Base-by-base conservation (phyloP, 1,139 yeast genomes). In the Eremothecium coryli region DNA sequence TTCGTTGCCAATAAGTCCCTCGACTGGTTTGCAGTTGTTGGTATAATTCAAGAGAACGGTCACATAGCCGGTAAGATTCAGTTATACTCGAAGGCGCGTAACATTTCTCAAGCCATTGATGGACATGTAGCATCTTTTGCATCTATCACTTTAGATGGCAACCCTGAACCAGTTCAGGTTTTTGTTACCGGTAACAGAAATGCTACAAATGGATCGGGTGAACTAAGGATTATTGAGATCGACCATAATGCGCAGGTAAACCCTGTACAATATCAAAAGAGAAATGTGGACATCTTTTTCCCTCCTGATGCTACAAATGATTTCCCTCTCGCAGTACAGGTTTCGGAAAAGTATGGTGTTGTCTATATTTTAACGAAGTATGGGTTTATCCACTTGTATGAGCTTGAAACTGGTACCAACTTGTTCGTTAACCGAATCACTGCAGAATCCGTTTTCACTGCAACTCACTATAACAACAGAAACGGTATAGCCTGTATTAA, bases 111-210 rank as follows among this genome's bases (percentile, higher is more conserved):
- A 65, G 93, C 95, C 18, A 85, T 93, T 51, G 97, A 93, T 57
- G 98, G 98, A 48, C 98, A 93, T 60, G 97, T 93, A 37, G 90
- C 95, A 40, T 76, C 78, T 34, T 93, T 93, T 63, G 88, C 95
- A 35, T 67, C 71, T 39, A 62, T 90, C 44, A 70, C 77, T 45
- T 68, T 88, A 48, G 79, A 75, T 37, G 90, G 88, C 34, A 85
- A 88, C 29, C 32, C 47, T 12, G 32, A 48, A 6, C 93, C 88
- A 39, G 82, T 95, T 33, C 86, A 85, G 61, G 76, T 90, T 24
- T 90, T 93, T 60, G 75, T 80, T 20, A 90, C 88, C 39, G 90
- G 88, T 56, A 85, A 86, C 63, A 79, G 93, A 60, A 76, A 81
- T 39, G 82, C 82, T 32, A 78, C 77, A 41, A 57, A 64, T 16